These are phyloP conservation scores for Linnemannia exigua DNA, from an alignment of 192 early-diverging fungal species.

Conservation along the genomic window DNA sequence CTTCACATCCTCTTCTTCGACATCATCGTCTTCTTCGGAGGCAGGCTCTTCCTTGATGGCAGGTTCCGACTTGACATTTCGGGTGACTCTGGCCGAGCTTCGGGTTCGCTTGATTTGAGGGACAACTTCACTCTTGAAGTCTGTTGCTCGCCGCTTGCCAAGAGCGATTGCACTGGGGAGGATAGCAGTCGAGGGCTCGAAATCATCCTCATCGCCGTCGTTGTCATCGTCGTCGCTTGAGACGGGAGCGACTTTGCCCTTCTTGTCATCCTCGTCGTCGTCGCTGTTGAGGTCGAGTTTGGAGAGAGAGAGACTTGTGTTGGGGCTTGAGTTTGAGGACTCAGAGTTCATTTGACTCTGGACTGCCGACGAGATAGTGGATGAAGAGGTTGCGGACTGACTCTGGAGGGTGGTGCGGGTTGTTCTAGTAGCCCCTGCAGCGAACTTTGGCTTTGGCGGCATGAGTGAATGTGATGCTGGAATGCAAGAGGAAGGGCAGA, in stretches of 20 bases:
- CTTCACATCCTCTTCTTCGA: neutral
- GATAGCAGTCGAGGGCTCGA: conserved; percentile 31
- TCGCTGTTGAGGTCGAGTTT: conserved; percentile 27
- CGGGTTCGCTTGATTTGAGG: conserved; percentile 33
- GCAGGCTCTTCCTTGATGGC: neutral
- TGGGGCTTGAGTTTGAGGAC: conserved; percentile 34
- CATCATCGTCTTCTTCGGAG: neutral
- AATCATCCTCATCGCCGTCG: conserved; percentile 29
- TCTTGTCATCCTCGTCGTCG: conserved; percentile 10
- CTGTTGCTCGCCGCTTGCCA: conserved; percentile 26
- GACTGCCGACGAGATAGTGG: neutral
- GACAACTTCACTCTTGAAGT: neutral
- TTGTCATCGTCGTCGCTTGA: neutral
- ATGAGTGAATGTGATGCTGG: neutral
- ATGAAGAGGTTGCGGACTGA: conserved; percentile 1
- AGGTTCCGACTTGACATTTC: conserved; percentile 13
- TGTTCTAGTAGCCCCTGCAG: conserved; percentile 3
- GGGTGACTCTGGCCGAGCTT: conserved; percentile 5
- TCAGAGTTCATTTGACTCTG: conserved; percentile 30
- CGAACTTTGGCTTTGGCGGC: conserved; percentile 49
- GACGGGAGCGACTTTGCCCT: neutral
- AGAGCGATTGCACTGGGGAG: conserved; percentile 31
- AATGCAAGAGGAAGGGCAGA: neutral
- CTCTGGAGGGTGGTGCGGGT: conserved; percentile 23
- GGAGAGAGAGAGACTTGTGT: conserved; percentile 27